Conservation (phyloP, 768 basidiomycete genomes). For the Epithele typhae region DNA sequence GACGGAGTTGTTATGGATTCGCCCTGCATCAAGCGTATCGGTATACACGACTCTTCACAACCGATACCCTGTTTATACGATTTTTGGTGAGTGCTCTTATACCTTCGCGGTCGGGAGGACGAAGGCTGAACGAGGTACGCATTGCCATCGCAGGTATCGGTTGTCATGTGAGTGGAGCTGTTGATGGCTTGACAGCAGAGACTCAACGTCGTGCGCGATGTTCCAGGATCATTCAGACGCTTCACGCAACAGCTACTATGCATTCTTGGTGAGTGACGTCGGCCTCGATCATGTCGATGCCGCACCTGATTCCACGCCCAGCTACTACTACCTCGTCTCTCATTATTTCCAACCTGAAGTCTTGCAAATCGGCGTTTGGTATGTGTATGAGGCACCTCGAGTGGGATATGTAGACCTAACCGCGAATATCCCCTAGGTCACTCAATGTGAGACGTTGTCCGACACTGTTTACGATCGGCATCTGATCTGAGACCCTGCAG, state of each 20-base stretch:
- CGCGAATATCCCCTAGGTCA: too few relatives aligned
- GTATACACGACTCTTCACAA: neutral
- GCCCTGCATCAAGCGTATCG: neutral
- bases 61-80: neutral
- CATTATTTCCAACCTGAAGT: too few relatives aligned
- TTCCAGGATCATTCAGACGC: neutral
- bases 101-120: too few relatives aligned
- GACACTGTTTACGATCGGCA: too few relatives aligned
- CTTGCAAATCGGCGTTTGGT: too few relatives aligned
- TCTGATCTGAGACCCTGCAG: neutral
- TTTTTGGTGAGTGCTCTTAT: neutral
- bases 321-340: too few relatives aligned
- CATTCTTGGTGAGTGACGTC: neutral
- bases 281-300: too few relatives aligned
- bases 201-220: neutral
- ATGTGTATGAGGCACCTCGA: too few relatives aligned
- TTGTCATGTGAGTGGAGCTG: neutral
- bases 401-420: too few relatives aligned
- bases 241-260: neutral
- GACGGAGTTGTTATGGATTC: neutral
- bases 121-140: neutral
- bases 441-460: too few relatives aligned
- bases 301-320: too few relatives aligned
- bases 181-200: neutral
- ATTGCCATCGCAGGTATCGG: neutral